Evolutionary conservation across 1,139 yeast species (phyloP).

Genomic region (Kazachstania sp.): DNA sequence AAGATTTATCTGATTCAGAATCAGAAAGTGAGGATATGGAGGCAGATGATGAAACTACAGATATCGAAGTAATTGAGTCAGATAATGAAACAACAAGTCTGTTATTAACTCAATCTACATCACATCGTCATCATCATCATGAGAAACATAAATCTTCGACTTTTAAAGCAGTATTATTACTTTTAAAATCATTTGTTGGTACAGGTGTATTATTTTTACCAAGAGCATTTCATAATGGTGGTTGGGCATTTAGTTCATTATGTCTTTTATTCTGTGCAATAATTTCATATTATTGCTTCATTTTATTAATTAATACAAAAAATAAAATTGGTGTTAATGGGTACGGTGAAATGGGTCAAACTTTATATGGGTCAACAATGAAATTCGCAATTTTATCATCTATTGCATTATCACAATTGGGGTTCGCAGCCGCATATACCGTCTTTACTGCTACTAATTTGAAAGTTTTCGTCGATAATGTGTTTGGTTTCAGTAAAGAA

Average conservation of each 20-base stretch:
- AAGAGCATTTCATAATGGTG: constrained; percentile 85
- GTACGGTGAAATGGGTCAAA: constrained; percentile 82
- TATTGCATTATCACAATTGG: constrained; percentile 81
- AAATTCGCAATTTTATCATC: constrained; percentile 65
- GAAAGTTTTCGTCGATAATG: constrained; percentile 45
- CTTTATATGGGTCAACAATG: constrained; percentile 60
- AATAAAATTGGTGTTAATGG: constrained; percentile 53
- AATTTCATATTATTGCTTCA: constrained; percentile 79
- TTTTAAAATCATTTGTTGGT: constrained; percentile 88
- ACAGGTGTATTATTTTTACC: constrained; percentile 95
- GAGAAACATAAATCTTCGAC: constrained; percentile 43
- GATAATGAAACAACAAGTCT: constrained; percentile 10
- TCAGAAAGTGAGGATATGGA: constrained; percentile 40
- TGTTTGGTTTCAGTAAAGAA: constrained; percentile 14
- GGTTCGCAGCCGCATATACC: constrained; percentile 92
- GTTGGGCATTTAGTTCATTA: constrained; percentile 61
- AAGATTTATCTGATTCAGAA: constrained; percentile 72
- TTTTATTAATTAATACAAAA: constrained; percentile 48
- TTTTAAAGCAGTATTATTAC: constrained; percentile 57
- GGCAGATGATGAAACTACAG: constrained; percentile 27
- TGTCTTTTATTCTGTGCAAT: constrained; percentile 62
- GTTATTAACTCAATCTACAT: background rate
- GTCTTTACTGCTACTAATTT: constrained; percentile 88
- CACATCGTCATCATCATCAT: background rate
- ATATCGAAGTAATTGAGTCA: constrained; percentile 18